phyloP scores from a whole-genome alignment of 371 early-diverging fungal genomes.

The Dentiscutata heterogama region DNA sequence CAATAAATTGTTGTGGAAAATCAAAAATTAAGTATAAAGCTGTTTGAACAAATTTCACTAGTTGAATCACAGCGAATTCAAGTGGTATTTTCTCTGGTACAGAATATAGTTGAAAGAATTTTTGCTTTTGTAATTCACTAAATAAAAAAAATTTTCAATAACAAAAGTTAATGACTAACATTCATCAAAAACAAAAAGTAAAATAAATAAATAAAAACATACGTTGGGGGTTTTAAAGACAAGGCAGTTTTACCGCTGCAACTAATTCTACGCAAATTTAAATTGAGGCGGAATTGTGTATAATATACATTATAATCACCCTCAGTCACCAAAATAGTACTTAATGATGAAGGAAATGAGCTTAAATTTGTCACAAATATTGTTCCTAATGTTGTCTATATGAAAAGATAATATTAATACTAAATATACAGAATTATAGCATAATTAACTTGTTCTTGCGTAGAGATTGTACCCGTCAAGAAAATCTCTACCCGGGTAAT shows the following conservation, averaged over 20 bases:
- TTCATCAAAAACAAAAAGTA: neutral
- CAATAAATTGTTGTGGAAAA: constrained; percentile 61
- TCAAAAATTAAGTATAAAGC: constrained; percentile 65
- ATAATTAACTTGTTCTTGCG: neutral
- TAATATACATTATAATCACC: constrained; percentile 71
- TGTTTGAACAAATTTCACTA: constrained; percentile 65
- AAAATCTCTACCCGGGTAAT: too few species aligned
- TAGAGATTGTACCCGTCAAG: too few species aligned
- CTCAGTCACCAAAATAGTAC: constrained; percentile 70
- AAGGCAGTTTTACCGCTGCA: constrained; percentile 74
- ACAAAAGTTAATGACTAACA: neutral
- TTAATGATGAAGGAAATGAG: constrained; percentile 66
- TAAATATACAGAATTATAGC: too few species aligned
- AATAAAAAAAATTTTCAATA: constrained; percentile 1
- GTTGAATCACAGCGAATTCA: constrained; percentile 65
- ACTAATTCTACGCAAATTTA: constrained; percentile 69
- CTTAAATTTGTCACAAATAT: constrained; percentile 70
- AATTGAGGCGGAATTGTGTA: constrained; percentile 67
- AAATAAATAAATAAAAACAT: constrained; percentile 37
- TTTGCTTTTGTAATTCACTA: constrained; percentile 73
- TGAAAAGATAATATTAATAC: neutral
- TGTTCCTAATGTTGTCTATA: constrained; percentile 65
- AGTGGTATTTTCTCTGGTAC: constrained; percentile 67
- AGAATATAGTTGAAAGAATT: constrained; percentile 70
- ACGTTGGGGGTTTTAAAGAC: constrained; percentile 70